Conservation (phyloP, 768 basidiomycete genomes). For the Kondoa subrosea region DNA sequence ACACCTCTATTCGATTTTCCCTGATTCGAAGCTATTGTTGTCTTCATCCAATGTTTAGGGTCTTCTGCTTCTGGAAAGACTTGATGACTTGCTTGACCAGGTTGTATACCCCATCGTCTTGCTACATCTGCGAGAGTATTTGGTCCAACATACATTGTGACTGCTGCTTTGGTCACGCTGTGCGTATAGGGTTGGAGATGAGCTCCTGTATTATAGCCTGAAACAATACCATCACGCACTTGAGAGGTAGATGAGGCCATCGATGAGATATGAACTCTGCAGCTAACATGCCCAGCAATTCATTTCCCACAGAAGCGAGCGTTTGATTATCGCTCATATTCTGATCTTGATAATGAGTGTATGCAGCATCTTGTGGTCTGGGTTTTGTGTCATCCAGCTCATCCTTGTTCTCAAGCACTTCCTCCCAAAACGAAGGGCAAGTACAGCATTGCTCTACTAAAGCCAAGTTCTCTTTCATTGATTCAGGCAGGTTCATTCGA, state of each 20-base stretch:
- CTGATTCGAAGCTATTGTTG: constrained; percentile 18
- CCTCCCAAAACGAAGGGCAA: constrained; percentile 17
- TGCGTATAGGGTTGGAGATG: background rate
- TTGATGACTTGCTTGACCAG: constrained; percentile 17
- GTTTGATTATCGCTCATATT: constrained; percentile 49
- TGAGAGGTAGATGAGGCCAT: constrained; percentile 80
- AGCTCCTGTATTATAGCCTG: no score
- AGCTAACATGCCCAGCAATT: constrained; percentile 76
- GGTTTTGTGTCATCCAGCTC: background rate
- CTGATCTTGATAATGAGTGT: constrained; percentile 14
- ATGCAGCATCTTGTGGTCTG: background rate
- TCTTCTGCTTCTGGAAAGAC: constrained; percentile 15
- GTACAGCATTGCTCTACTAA: constrained; percentile 16
- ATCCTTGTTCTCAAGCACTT: constrained; percentile 9
- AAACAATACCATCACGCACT: constrained; percentile 3
- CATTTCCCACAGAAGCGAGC: constrained; percentile 61
- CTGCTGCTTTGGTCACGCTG: constrained; percentile 68
- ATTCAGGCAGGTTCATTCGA: constrained; percentile 7
- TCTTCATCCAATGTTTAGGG: background rate
- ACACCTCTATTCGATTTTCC: constrained; percentile 24
- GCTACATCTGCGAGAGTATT: constrained; percentile 68
- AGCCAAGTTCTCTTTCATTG: background rate
- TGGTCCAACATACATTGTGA: constrained; percentile 81
- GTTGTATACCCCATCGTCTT: constrained; percentile 35
- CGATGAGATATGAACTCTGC: constrained; percentile 60